Evolutionary conservation across 2,329 filamentous ascomycete genomes (phyloP), one percentile per base, ranked within the genome.

Genomic region (Colletotrichum spinosum): DNA sequence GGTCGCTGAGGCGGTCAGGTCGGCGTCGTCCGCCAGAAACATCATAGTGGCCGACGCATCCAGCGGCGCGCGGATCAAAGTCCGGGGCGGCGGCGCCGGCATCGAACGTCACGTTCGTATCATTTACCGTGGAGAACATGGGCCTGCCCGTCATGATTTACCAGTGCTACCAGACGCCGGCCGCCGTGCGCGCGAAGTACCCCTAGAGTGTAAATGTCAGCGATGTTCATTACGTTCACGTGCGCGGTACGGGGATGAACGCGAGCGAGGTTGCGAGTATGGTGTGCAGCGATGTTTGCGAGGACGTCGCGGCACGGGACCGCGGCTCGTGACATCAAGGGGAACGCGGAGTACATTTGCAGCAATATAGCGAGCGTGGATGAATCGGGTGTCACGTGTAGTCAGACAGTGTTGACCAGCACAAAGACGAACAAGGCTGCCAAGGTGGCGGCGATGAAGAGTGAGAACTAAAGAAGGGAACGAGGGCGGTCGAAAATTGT

Each of bases 141-240:
- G 17, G 17, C 2, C 17, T 17, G 17, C 17, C 17, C 17, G 17
- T 17, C 17, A 17, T 17, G 17, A 17, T 17, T 17, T 3, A 17
- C 17, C 17, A 17, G 17, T 17, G 17, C 17, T 17, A 17, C 17
- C 17, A 17, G 17, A 17, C 25, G 25, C 25, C 4, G 25, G 65
- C 44, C 33, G 49, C 35, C 38, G 44, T 37, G 10, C 59, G 60
- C 46, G 54, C 54, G 10, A 17, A 63, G n/a, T 44, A 53, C 33
- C 60, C 60, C 9, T 55, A 48, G 9, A 37, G 55, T 15, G 35
- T 41, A 13, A 10, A 11, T 6, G 60, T 65, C 61, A 38, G 35
- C 37, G 61, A 65, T n/a, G 35, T 60, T n/a, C 50, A 45, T 38
- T 65, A 55, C 46, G 46, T 65, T 42, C 33, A 55, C 42, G 37